These are phyloP conservation scores for Chaetomium tenue DNA, from an alignment of 495 filamentous ascomycete genomes.

Conservation along the genomic window DNA sequence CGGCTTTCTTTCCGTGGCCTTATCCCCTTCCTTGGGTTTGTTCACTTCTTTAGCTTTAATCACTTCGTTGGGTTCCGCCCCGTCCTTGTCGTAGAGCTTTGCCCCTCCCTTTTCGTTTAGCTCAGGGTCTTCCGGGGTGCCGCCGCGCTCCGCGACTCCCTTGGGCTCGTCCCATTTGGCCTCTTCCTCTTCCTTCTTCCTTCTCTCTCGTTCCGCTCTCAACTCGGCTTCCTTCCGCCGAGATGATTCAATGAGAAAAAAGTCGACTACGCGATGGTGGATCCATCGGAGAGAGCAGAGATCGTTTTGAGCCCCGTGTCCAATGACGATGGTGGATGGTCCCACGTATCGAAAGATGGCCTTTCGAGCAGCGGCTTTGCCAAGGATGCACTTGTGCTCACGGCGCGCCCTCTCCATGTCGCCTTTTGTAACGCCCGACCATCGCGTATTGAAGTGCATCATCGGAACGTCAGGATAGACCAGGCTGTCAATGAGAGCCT, in stretches of 20 bases:
- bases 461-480: conserved; percentile 43
- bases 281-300: conserved; percentile 28
- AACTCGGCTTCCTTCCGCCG: conserved; percentile 2
- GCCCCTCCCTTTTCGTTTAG: no score
- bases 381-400: conserved; percentile 19
- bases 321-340: conserved; percentile 37
- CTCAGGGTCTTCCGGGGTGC: no score
- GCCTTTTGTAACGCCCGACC: conserved; percentile 37
- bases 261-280: conserved; percentile 16
- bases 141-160: not conserved
- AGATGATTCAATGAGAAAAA: conserved; percentile 9
- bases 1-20: not conserved
- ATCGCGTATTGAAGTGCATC: conserved; percentile 41
- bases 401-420: conserved; percentile 31
- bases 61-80: no score
- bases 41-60: no score
- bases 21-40: not conserved
- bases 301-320: conserved; percentile 34
- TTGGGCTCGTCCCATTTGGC: not conserved
- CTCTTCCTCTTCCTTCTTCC: not conserved
- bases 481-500: conserved; percentile 44
- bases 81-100: no score
- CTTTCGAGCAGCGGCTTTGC: conserved; percentile 35
- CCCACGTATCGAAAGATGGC: conserved; percentile 41
- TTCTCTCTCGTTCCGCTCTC: conserved; percentile 6